Evolutionary conservation across 371 early-diverging fungal genomes (phyloP), one percentile per base, ranked within the genome.

Genomic region (Apophysomyces trapeziformis): DNA sequence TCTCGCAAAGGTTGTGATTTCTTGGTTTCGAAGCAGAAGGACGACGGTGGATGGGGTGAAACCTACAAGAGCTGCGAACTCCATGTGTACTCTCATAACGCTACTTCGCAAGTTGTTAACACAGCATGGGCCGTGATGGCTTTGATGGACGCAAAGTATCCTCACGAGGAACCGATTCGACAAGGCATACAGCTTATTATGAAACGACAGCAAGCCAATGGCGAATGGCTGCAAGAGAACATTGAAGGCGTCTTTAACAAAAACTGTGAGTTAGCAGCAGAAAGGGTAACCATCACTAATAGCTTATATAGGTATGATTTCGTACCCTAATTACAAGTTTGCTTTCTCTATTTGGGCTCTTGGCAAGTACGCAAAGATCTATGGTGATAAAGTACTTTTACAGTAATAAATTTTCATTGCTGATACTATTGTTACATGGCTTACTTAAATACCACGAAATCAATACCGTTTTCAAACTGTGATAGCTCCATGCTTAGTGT

Each of bases 181-280:
- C 87, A 90, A 12, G 97, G 95, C 50, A 81, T 96, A 62, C 68
- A 91, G 69, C 65, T 98, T 45, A 84, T 96, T 67, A 94, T 94
- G 93, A 71, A 77, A 12, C 78, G 95, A 38, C 98, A 99, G 77
- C 91, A 89, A 65, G 76, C 85, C 4, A 94, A 90, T 64, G 99
- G 99, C 43, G 93, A 94, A 73, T 99, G 98, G 97, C 86, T 88
- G 35, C 98, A 99, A 74, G 98, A 99, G 70, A 89, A 85, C 46
- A 96, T 98, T 64, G 99, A 99, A 78, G 99, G 99, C 41, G 96
- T 98, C 45, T 99, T 99, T 74, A 99, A 97, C 86, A 93, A 96
- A 75, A 91, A 88, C 67, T 94, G 93, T 71, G 79, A 73, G 77
- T 72, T 0, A 7, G 7, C 18, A 50, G 12, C 5, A 37, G 57